Evolutionary conservation across 257 asterid genomes (phyloP).

Genomic region (Anisodus acutangulus): DNA sequence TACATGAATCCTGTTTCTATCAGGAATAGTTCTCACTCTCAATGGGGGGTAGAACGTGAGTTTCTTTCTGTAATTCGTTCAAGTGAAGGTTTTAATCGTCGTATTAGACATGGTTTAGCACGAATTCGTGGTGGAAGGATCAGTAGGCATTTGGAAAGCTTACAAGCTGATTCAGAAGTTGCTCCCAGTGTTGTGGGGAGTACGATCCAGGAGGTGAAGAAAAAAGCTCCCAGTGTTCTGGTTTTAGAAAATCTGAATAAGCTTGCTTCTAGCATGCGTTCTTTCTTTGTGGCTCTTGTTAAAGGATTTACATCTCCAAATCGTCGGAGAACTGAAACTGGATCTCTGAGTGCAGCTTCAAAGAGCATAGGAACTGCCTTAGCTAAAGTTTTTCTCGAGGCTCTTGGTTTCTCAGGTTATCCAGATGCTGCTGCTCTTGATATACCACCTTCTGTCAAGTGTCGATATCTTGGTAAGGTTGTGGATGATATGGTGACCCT

Average conservation of each 20-base stretch:
- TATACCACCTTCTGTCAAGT: slow-evolving; percentile 74
- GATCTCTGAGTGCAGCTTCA: slow-evolving; percentile 78
- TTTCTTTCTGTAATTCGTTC: slow-evolving; percentile 86
- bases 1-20: slow-evolving; percentile 78
- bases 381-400: slow-evolving; percentile 86
- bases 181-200: slow-evolving; percentile 60
- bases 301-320: slow-evolving; percentile 89
- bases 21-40: slow-evolving; percentile 71
- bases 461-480: slow-evolving; percentile 97
- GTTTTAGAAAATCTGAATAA: slow-evolving; percentile 75
- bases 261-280: slow-evolving; percentile 71
- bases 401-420: slow-evolving; percentile 90
- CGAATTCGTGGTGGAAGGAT: slow-evolving; percentile 84
- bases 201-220: slow-evolving; percentile 66
- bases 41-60: slow-evolving; percentile 86
- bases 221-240: slow-evolving; percentile 77
- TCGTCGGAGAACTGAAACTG: slow-evolving; percentile 90
- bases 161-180: slow-evolving; percentile 80
- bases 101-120: slow-evolving; percentile 83
- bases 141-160: slow-evolving; percentile 82
- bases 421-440: slow-evolving; percentile 62
- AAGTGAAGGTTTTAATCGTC: slow-evolving; percentile 81
- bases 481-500: slow-evolving; percentile 89
- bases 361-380: slow-evolving; percentile 89
- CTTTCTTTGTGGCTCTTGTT: slow-evolving; percentile 91